Percentiles rank a stretch among this genome's conserved stretches.
Conservation (phyloP, 108 stramenopile species). For the Fragilariopsis cylindrus region DNA sequence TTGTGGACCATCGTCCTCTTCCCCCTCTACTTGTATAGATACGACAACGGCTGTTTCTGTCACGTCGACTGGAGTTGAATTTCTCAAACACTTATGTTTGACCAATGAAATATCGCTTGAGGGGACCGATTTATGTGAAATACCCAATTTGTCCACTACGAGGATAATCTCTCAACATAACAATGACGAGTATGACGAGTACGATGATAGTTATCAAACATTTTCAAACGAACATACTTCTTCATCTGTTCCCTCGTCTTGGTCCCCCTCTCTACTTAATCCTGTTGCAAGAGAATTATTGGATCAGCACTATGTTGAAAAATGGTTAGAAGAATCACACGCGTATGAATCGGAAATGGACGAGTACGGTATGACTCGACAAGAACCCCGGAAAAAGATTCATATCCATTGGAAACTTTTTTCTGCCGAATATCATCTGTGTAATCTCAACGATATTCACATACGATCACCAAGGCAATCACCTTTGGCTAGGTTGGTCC, state of each 20-base stretch:
- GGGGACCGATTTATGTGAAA: constrained; percentile 32
- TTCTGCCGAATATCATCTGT: constrained; percentile 74
- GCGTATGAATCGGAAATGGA: constrained; percentile 28
- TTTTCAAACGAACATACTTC: constrained; percentile 14
- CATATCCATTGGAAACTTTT: constrained; percentile 72
- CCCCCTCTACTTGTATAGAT: not conserved
- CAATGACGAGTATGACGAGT: constrained; percentile 2
- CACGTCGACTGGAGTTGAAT: constrained; percentile 64
- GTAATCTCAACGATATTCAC: constrained; percentile 77
- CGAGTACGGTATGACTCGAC: constrained; percentile 52
- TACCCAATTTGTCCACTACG: constrained; percentile 15
- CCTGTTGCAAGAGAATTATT: constrained; percentile 23
- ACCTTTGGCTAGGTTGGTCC: constrained; percentile 29
- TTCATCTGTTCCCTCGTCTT: constrained; percentile 9
- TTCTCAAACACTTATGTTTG: constrained; percentile 66
- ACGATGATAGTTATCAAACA: constrained; percentile 5
- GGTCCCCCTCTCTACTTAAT: constrained; percentile 14
- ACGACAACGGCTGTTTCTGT: constrained; percentile 29
- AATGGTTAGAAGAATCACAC: constrained; percentile 29
- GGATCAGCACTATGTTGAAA: constrained; percentile 15
- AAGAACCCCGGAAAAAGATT: constrained; percentile 50
- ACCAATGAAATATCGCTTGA: constrained; percentile 55
- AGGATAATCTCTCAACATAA: not conserved
- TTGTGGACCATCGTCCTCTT: constrained; percentile 32
- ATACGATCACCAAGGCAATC: constrained; percentile 59